These are phyloP conservation scores for Malus sieversii DNA, from an alignment of 306 rosid genomes.

Conservation along the genomic window DNA sequence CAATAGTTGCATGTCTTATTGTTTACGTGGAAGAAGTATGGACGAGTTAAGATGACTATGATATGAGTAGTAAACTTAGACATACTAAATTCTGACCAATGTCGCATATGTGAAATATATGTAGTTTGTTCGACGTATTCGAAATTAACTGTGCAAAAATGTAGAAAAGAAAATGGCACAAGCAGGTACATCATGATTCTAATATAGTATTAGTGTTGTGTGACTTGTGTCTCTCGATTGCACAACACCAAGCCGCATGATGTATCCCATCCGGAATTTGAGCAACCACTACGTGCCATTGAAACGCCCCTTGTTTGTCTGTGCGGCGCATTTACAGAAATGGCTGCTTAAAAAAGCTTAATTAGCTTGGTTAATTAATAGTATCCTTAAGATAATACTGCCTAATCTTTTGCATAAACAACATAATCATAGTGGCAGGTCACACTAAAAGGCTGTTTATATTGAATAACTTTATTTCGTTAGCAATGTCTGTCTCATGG, in stretches of 20 bases:
- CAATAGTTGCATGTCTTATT: not conserved
- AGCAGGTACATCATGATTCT: not conserved
- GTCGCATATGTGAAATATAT: too few relatives aligned
- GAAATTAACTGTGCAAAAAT: not conserved
- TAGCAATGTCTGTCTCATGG: conserved; percentile 18
- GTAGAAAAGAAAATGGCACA: not conserved
- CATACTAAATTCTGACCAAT: too few relatives aligned
- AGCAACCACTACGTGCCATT: not conserved
- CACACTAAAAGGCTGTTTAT: conserved; percentile 22
- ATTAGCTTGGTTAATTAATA: not conserved
- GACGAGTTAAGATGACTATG: not conserved
- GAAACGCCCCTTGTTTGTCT: not conserved
- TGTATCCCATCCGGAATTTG: not conserved
- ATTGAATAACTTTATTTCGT: conserved; percentile 31
- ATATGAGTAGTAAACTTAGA: not conserved
- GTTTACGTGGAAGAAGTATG: not conserved
- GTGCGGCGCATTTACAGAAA: not conserved
- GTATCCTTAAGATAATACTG: not conserved
- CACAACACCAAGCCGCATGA: conserved; percentile 22
- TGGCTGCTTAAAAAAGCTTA: not conserved
- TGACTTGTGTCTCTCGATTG: conserved; percentile 19
- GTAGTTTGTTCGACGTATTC: not conserved
- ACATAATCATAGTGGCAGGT: conserved; percentile 41
- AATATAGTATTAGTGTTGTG: conserved; percentile 14
- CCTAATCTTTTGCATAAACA: not conserved